Evolutionary conservation across 1,284 basidiomycete species (phyloP).

Genomic region (Uromyces viciae-fabae): DNA sequence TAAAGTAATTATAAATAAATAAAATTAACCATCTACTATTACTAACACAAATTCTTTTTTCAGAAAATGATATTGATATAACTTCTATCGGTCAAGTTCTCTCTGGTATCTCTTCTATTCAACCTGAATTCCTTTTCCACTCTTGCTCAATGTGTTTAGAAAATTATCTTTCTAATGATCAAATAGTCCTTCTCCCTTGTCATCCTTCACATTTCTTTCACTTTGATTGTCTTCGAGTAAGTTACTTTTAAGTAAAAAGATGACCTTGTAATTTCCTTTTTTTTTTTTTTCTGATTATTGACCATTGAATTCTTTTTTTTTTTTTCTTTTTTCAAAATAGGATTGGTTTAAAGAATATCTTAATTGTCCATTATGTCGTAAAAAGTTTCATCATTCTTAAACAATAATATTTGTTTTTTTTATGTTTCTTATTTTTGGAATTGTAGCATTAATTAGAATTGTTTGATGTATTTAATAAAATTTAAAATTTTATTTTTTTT

Average conservation of each 20-base stretch:
- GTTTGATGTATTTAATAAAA: no score
- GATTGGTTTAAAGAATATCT: slow-evolving; percentile 17
- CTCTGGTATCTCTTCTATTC: neutral
- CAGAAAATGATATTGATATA: neutral
- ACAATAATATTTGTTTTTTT: no score
- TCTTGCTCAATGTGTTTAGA: neutral
- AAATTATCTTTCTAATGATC: neutral
- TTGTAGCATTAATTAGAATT: no score
- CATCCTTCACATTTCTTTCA: slow-evolving; percentile 25
- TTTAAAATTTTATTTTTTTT: no score
- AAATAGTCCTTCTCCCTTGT: neutral
- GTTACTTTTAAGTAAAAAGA: no score
- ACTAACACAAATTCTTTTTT: neutral
- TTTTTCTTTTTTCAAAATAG: neutral
- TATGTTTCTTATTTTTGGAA: no score
- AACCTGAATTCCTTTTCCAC: neutral
- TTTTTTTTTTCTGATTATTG: neutral
- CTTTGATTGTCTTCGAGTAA: neutral
- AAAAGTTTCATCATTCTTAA: neutral
- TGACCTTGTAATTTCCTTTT: neutral
- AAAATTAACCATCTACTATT: neutral
- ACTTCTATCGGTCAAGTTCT: neutral
- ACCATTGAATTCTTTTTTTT: neutral
- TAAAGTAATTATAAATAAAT: neutral
- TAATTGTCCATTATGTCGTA: slow-evolving; percentile 18